phyloP scores from a whole-genome alignment of 139 green algal genomes.

The Diplosphaera chodatii region DNA sequence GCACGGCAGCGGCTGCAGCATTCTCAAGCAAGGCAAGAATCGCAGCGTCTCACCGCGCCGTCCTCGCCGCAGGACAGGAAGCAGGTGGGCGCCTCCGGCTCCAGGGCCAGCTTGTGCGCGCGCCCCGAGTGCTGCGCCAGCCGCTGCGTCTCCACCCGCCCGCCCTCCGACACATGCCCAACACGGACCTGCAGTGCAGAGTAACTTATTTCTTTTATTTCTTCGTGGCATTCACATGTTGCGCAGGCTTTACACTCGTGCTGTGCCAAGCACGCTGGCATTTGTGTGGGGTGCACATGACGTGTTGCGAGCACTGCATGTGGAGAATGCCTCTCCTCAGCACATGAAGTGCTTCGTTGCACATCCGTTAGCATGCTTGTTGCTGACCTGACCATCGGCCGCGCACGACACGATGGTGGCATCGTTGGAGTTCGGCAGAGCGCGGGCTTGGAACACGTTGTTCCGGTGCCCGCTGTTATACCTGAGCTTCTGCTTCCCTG shows the following conservation, averaged over 20 bases:
- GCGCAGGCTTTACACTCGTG: too few relatives aligned
- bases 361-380: too few relatives aligned
- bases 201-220: too few relatives aligned
- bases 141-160: slow-evolving; percentile 9
- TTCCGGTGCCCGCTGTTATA: slow-evolving; percentile 37
- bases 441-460: slow-evolving; percentile 38
- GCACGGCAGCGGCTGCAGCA: too few relatives aligned
- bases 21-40: too few relatives aligned
- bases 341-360: too few relatives aligned
- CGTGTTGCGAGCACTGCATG: too few relatives aligned
- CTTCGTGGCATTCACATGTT: too few relatives aligned
- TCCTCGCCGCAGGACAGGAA: slow-evolving; percentile 49
- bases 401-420: slow-evolving; percentile 46
- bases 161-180: slow-evolving; percentile 13
- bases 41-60: slow-evolving; percentile 21
- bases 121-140: slow-evolving; percentile 21
- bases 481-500: slow-evolving; percentile 16
- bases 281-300: too few relatives aligned
- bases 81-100: slow-evolving; percentile 12
- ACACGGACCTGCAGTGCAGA: slow-evolving; percentile 24
- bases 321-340: too few relatives aligned
- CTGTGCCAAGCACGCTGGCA: too few relatives aligned
- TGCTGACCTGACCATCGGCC: slow-evolving; percentile 47
- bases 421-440: slow-evolving; percentile 32
- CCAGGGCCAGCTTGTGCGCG: slow-evolving; percentile 42